Conservation (phyloP, 306 rosid species). For the Fragaria nilgerrensis region DNA sequence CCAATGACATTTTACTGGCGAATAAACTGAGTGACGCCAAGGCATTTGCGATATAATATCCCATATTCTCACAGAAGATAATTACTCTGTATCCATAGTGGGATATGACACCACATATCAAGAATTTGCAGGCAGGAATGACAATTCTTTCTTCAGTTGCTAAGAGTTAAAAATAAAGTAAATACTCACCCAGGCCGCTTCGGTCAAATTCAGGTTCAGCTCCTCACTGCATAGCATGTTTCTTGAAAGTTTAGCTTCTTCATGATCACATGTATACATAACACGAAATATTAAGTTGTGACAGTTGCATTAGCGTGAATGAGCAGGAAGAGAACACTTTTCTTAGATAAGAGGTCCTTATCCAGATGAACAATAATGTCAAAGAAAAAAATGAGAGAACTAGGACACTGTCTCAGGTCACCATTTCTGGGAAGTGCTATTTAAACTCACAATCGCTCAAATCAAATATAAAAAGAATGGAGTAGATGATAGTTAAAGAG, state of each 20-base stretch:
- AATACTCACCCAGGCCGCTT: slow-evolving; percentile 91
- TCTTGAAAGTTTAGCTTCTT: slow-evolving; percentile 31
- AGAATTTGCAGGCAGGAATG: not conserved
- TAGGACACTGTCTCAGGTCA: slow-evolving; percentile 5
- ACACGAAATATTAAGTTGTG: slow-evolving; percentile 9
- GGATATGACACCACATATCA: not conserved
- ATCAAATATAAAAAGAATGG: slow-evolving; percentile 9
- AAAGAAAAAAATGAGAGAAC: not conserved
- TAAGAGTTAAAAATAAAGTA: slow-evolving; percentile 2
- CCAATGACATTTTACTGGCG: not conserved
- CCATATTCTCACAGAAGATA: not conserved
- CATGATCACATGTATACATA: not conserved
- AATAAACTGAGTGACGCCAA: not conserved
- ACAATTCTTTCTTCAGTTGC: slow-evolving; percentile 3
- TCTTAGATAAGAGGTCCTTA: not conserved
- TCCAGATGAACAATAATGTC: not conserved
- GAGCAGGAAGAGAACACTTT: not conserved
- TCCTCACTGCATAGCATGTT: slow-evolving; percentile 71
- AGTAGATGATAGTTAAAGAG: not conserved
- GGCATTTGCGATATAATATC: not conserved
- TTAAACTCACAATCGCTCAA: slow-evolving; percentile 16
- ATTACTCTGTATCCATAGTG: not conserved
- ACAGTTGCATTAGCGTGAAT: not conserved
- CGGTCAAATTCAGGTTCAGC: slow-evolving; percentile 82
- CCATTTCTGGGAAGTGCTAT: not conserved